Evolutionary conservation across 495 filamentous ascomycete species (phyloP).

Genomic region (Neurospora sp.): DNA sequence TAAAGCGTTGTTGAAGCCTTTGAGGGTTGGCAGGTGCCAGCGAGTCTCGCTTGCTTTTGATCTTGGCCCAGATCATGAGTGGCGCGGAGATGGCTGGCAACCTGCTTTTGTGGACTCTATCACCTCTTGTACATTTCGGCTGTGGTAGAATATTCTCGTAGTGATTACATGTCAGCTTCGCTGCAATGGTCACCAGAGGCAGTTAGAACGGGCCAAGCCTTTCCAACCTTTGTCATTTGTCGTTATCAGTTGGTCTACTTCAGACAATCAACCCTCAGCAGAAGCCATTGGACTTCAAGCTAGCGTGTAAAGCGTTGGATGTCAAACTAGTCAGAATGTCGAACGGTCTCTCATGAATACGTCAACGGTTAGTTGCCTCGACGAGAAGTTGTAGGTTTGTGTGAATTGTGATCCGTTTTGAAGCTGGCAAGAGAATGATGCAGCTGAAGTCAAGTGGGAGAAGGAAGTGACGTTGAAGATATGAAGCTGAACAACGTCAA

Average conservation of each 20-base stretch:
- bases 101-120: neutral
- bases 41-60: neutral
- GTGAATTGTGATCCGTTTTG: neutral
- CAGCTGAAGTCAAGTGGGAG: neutral
- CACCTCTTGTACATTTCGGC: neutral
- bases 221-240: neutral
- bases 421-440: neutral
- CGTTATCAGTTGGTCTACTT: neutral
- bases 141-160: neutral
- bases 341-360: neutral
- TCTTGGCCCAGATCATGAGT: neutral
- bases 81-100: neutral
- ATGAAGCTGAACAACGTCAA: neutral
- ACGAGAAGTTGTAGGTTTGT: neutral
- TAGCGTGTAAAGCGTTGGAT: neutral
- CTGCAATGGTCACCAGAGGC: neutral
- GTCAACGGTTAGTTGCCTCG: neutral
- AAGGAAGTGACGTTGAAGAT: neutral
- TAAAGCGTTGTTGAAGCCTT: neutral
- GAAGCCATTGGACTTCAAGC: neutral
- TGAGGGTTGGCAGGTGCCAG: neutral
- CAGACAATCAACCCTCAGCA: neutral
- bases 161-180: too few species aligned
- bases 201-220: neutral
- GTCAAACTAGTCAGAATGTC: neutral